These are phyloP conservation scores for Apiospora pterosperma DNA, from an alignment of 2,329 filamentous ascomycete species.

Conservation along the genomic window DNA sequence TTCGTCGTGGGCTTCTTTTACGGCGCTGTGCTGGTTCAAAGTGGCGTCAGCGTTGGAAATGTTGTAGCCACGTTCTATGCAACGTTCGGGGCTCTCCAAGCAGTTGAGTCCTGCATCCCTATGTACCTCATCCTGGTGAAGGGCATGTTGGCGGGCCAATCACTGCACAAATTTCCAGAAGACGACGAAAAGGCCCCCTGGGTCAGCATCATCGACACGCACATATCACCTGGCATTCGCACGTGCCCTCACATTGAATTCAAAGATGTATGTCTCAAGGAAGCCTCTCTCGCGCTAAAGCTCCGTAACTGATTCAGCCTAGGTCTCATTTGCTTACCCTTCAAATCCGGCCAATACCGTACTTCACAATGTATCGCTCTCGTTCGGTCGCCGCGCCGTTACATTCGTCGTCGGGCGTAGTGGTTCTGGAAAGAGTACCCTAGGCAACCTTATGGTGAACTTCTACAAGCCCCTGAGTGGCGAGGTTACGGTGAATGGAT, in stretches of 20 bases:
- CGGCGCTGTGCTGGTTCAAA: slow-evolving; percentile 65
- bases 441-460: slow-evolving; percentile 74
- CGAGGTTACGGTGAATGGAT: slow-evolving; percentile 44
- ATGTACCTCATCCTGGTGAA: slow-evolving; percentile 77
- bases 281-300: no score
- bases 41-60: slow-evolving; percentile 58
- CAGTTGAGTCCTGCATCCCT: slow-evolving; percentile 70
- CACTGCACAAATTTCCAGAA: slow-evolving; percentile 47
- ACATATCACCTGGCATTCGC: background rate
- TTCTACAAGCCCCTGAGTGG: slow-evolving; percentile 70
- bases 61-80: slow-evolving; percentile 85
- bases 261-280: background rate
- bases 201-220: background rate
- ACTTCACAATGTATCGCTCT: slow-evolving; percentile 60
- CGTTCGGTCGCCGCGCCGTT: slow-evolving; percentile 68
- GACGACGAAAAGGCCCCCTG: slow-evolving; percentile 7
- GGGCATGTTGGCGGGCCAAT: slow-evolving; percentile 69
- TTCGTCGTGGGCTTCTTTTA: slow-evolving; percentile 93
- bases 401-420: slow-evolving; percentile 83
- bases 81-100: slow-evolving; percentile 71
- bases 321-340: slow-evolving; percentile 84
- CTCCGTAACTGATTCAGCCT: background rate
- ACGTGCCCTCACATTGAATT: background rate
- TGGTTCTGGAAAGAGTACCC: slow-evolving; percentile 88
- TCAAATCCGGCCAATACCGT: slow-evolving; percentile 59